Conservation (phyloP, 768 basidiomycete species). For the Zangia roseola region DNA sequence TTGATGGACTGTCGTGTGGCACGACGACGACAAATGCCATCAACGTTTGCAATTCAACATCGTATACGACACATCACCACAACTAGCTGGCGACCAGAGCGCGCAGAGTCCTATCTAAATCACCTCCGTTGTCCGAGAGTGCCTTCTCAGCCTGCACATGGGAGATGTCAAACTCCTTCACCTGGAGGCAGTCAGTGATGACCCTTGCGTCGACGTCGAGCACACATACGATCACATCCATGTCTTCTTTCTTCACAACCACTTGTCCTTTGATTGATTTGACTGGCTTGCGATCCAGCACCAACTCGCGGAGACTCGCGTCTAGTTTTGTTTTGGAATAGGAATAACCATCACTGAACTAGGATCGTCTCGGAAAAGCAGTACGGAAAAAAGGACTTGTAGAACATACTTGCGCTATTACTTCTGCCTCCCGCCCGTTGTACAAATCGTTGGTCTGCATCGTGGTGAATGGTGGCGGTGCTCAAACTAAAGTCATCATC, state of each 20-base stretch:
- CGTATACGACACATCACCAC: not conserved
- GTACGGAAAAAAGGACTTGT: not conserved
- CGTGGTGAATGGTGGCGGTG: conserved; percentile 22
- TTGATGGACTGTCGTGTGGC: too few species aligned
- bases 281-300: conserved; percentile 46
- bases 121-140: conserved; percentile 29
- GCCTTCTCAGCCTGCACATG: conserved; percentile 30
- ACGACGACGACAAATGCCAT: not conserved
- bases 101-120: conserved; percentile 28
- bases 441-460: conserved; percentile 25
- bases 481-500: not conserved
- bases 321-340: conserved; percentile 34
- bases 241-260: conserved; percentile 28
- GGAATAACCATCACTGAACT: conserved; percentile 58
- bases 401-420: conserved; percentile 25
- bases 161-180: conserved; percentile 31
- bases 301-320: conserved; percentile 49
- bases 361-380: conserved; percentile 33
- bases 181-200: conserved; percentile 16
- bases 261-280: conserved; percentile 41
- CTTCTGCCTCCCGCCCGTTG: conserved; percentile 31
- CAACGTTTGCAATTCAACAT: conserved; percentile 1
- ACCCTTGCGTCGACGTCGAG: not conserved
- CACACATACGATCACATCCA: conserved; percentile 27
- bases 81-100: conserved; percentile 26